Evolutionary conservation across 331 rosid species (phyloP), one percentile per base, ranked within the genome.

Genomic region (Quercus phellos): DNA sequence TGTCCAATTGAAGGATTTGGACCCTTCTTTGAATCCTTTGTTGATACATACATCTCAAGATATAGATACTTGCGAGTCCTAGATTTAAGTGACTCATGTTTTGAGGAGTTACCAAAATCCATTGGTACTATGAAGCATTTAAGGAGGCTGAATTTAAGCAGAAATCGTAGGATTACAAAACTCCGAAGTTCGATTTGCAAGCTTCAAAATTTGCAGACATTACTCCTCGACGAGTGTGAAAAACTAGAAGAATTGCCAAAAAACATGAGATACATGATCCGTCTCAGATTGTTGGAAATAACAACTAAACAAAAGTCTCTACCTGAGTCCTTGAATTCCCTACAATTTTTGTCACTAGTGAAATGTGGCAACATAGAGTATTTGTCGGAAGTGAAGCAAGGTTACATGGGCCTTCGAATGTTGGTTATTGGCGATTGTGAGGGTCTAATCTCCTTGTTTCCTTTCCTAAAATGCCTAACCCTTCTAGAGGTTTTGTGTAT

Each of bases 171-270:
- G 0, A 50, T 83, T n/a, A 77, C 68, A 72, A 59, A 6, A 19
- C 78, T 80, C 4, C 81, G 85, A 17, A 18, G 17, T 32, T 86
- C 81, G 24, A 29, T 83, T 43, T 77, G 85, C 55, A 70, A 16
- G 19, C 76, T 86, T 9, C 77, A 3, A 16, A 69, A 34, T 51
- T 58, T 86, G 74, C 78, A 86, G 58, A 16, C 53, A 9, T 74
- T 83, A 68, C 22, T 4, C 54, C 68, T 83, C 8, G 9, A 9
- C 14, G 50, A 46, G 3, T 83, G 80, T 50, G 51, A n/a, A 18
- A 18, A 34, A 16, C 87, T 83, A 35, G 51, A 58, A 19, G 29
- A 38, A 70, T 30, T 80, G 27, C 84, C 87, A 3, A 74, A 35
- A 42, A 84, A 51, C 1, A 74, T 81, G 4, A 72, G 43, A 38